Percentiles rank a stretch among this genome's conserved stretches.
Evolutionary conservation across 805 yeast species (phyloP).

Genomic region (Saccharomycopsis javanensis): DNA sequence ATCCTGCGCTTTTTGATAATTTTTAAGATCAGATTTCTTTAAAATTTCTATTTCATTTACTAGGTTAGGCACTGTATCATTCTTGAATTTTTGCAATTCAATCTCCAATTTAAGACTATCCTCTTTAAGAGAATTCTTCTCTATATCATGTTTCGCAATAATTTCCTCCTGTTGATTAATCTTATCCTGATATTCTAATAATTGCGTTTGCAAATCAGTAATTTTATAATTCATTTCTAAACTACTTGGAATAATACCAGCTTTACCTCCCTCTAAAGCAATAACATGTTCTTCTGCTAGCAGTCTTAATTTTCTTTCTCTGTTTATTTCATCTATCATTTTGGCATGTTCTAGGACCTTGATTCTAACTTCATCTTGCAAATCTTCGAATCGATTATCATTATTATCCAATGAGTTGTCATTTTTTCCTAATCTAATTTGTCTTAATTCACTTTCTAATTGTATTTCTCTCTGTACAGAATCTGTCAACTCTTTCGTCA

Average conservation of each 20-base stretch:
- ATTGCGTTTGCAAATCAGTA: slow-evolving; percentile 39
- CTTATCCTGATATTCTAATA: slow-evolving; percentile 39
- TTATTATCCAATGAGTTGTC: slow-evolving; percentile 3
- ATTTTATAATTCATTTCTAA: slow-evolving; percentile 49
- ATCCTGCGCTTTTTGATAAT: slow-evolving; percentile 21
- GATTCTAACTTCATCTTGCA: slow-evolving; percentile 29
- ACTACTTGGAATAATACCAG: slow-evolving; percentile 38
- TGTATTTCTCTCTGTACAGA: slow-evolving; percentile 62
- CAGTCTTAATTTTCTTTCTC: slow-evolving; percentile 55
- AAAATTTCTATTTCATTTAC: slow-evolving; percentile 33
- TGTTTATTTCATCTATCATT: slow-evolving; percentile 47
- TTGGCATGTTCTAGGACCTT: slow-evolving; percentile 38
- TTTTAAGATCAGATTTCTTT: slow-evolving; percentile 20
- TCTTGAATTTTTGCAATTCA: slow-evolving; percentile 35
- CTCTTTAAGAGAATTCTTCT: slow-evolving; percentile 30
- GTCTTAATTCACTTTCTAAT: slow-evolving; percentile 38
- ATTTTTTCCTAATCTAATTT: slow-evolving; percentile 2
- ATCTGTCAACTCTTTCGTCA: slow-evolving; percentile 63
- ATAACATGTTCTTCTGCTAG: slow-evolving; percentile 65
- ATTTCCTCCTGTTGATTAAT: slow-evolving; percentile 39
- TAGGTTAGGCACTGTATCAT: slow-evolving; percentile 37
- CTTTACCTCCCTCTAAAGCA: slow-evolving; percentile 22
- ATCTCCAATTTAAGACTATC: slow-evolving; percentile 32
- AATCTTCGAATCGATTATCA: slow-evolving; percentile 19
- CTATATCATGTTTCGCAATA: slow-evolving; percentile 30